Base-by-base conservation (phyloP, 2,329 filamentous ascomycete genomes). In the Fusarium scirpi region DNA sequence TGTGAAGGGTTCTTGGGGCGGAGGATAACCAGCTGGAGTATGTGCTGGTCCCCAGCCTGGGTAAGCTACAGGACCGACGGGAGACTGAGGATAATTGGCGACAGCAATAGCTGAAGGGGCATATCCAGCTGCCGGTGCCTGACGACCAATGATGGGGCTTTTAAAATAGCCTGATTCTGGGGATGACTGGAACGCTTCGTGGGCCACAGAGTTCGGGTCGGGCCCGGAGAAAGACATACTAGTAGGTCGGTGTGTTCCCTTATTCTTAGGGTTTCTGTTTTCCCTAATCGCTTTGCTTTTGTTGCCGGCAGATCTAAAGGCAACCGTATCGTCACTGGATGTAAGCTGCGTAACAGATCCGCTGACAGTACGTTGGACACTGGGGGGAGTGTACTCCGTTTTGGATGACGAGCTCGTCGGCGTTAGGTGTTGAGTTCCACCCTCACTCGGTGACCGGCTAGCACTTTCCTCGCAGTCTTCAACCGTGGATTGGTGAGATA, bases 271-370 rank as follows among this genome's bases (percentile, higher is more conserved):
- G 27, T 57, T 65, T 46, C 46, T 69, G 11, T 25, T n/a, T 29
- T 72, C 65, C 27, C 53, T 66, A 27, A 25, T 22, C 12, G 45
- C 38, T 24, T 51, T 72, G 25, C 38, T 58, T 29, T 58, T 69
- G 24, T 24, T 57, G 18, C 63, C 30, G 40, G 32, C 49, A 25
- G 58, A 25, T 22, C 52, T 71, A 24, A 45, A 20, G 13, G 18
- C 29, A 32, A 51, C 45, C 47, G 61, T 22, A 30, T 69, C 55
- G 24, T 63, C 61, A 44, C 41, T 66, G 20, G 62, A 32, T 34
- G 69, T 60, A 53, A 59, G 61, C 27, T 72, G 69, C 65, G 69
- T 71, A 72, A 71, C 69, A 51, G 66, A 67, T 67, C 67, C 66
- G 67, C 40, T 63, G 45, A 32, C 43, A 52, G 51, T 54, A 32